These are phyloP conservation scores for Terana coerulea DNA, from an alignment of 768 basidiomycete species.

Conservation along the genomic window DNA sequence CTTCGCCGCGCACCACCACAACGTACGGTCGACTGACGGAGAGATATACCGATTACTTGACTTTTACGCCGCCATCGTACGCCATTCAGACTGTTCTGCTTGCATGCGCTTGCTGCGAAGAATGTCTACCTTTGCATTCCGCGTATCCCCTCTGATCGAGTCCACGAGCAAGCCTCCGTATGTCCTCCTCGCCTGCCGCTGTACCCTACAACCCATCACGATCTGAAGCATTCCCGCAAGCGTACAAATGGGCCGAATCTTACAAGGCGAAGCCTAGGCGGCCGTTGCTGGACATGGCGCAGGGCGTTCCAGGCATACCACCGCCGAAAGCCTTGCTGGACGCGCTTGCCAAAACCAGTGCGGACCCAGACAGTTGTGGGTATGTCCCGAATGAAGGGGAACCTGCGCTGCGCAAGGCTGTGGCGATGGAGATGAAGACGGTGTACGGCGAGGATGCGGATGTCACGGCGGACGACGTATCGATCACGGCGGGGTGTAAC, in stretches of 20 bases:
- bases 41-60: too few species aligned
- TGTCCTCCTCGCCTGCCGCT: neutral
- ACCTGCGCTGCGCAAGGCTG: conserved; percentile 40
- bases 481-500: conserved; percentile 69
- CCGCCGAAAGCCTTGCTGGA: conserved; percentile 46
- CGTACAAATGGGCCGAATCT: conserved; percentile 50
- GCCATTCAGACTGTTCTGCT: too few species aligned
- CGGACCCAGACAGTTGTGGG: conserved; percentile 42
- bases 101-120: neutral
- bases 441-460: conserved; percentile 52
- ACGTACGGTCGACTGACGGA: too few species aligned
- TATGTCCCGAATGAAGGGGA: conserved; percentile 65
- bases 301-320: conserved; percentile 67
- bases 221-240: conserved; percentile 48
- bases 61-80: too few species aligned
- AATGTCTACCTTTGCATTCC: conserved; percentile 16
- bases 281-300: conserved; percentile 68
- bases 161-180: conserved; percentile 20
- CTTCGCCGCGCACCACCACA: too few species aligned
- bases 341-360: conserved; percentile 42
- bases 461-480: conserved; percentile 53
- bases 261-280: conserved; percentile 39
- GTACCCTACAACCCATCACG: neutral
- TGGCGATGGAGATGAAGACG: conserved; percentile 57
- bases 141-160: conserved; percentile 17